Evolutionary conservation across 1,284 basidiomycete species (phyloP).

Genomic region (Tilletia indica): DNA sequence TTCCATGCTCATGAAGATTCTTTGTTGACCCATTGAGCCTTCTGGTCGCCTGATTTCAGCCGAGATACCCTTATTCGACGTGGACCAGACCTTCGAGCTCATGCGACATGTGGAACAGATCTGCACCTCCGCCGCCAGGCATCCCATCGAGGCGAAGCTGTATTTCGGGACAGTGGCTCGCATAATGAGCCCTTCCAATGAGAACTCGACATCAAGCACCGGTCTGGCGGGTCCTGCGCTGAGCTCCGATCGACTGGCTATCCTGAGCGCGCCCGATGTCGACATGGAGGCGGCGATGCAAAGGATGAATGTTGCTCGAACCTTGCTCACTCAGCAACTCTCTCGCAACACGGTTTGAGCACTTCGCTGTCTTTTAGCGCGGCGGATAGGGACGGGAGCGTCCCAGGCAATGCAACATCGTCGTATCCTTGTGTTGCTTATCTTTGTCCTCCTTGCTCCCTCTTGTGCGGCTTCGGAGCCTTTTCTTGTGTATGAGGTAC

Average conservation of each 20-base stretch:
- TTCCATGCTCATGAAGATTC: neutral
- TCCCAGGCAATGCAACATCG: too few relatives aligned
- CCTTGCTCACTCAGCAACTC: constrained; percentile 18
- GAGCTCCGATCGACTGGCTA: neutral
- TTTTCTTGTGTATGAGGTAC: too few relatives aligned
- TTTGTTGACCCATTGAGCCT: neutral
- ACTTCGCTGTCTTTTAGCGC: too few relatives aligned
- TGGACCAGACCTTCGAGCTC: constrained; percentile 45
- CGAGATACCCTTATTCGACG: constrained; percentile 28
- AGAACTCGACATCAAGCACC: constrained; percentile 7
- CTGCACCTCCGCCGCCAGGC: constrained; percentile 25
- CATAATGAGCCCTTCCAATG: constrained; percentile 34
- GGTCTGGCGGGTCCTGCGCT: neutral
- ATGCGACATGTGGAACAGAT: constrained; percentile 48
- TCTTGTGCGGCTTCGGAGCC: too few relatives aligned
- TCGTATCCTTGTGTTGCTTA: too few relatives aligned
- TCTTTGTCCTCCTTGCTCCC: too few relatives aligned
- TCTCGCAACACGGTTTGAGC: neutral
- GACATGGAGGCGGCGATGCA: constrained; percentile 27
- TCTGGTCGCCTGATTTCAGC: neutral
- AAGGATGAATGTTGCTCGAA: constrained; percentile 38
- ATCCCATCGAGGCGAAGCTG: constrained; percentile 38
- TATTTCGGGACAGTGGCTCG: constrained; percentile 33
- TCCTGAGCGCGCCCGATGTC: constrained; percentile 4
- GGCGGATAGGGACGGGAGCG: too few relatives aligned